A percentile compares a stretch with the other conserved stretches of the same genome.
Conservation (phyloP, 306 rosid genomes). For the Rubus parviflorus region DNA sequence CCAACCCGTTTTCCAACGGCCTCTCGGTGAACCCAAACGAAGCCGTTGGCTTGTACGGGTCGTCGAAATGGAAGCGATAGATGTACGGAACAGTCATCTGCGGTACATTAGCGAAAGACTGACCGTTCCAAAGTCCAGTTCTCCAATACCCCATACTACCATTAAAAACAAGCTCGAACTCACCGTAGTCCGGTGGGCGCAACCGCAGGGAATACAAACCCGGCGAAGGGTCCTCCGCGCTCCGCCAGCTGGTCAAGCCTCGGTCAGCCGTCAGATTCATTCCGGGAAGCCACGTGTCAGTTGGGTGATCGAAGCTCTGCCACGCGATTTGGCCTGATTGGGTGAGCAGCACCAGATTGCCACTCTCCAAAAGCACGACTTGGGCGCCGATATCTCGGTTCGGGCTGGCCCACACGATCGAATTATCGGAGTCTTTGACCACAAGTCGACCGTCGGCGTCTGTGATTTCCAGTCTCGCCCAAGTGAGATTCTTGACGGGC, state of each 20-base stretch:
- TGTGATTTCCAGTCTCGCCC: slow-evolving; percentile 39
- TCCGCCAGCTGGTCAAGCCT: slow-evolving; percentile 48
- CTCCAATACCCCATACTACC: slow-evolving; percentile 50
- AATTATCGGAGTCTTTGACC: slow-evolving; percentile 37
- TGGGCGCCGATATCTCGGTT: slow-evolving; percentile 6
- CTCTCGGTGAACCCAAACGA: slow-evolving; percentile 68
- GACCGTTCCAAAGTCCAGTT: slow-evolving; percentile 68
- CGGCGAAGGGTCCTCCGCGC: slow-evolving; percentile 53
- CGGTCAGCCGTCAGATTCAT: slow-evolving; percentile 60
- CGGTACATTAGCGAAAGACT: slow-evolving; percentile 48
- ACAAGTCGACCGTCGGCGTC: slow-evolving; percentile 38
- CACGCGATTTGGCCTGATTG: slow-evolving; percentile 35
- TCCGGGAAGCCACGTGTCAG: slow-evolving; percentile 82
- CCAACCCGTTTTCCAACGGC: slow-evolving; percentile 32
- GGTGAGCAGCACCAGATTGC: slow-evolving; percentile 49
- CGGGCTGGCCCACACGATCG: slow-evolving; percentile 49
- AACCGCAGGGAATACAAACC: slow-evolving; percentile 66
- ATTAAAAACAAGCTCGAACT: slow-evolving; percentile 63
- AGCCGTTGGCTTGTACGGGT: slow-evolving; percentile 51
- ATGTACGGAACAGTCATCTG: slow-evolving; percentile 67
- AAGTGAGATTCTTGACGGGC: slow-evolving; percentile 26
- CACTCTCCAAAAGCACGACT: slow-evolving; percentile 44
- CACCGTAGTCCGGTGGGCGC: slow-evolving; percentile 50
- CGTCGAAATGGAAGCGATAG: slow-evolving; percentile 50
- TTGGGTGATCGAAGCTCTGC: slow-evolving; percentile 85